phyloP scores from a whole-genome alignment of 1,284 basidiomycete genomes.

The Athelia psychrophila region DNA sequence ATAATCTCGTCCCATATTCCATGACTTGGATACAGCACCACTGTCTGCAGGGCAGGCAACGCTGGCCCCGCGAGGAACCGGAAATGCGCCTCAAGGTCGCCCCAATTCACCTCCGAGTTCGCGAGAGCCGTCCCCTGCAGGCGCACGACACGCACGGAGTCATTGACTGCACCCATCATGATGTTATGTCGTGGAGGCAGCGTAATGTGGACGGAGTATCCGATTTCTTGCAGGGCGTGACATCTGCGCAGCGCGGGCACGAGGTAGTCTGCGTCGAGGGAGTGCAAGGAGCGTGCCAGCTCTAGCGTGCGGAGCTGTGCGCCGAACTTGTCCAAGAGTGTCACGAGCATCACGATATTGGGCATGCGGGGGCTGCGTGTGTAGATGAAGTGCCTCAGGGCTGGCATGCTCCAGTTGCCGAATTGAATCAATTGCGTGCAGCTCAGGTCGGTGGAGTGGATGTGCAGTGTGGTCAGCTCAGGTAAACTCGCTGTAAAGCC shows the following conservation, averaged over 20 bases:
- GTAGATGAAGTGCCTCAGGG: slow-evolving; percentile 44
- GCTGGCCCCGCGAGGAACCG: slow-evolving; percentile 14
- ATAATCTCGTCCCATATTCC: not conserved
- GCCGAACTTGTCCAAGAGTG: slow-evolving; percentile 50
- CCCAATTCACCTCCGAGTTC: slow-evolving; percentile 35
- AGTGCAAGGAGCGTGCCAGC: slow-evolving; percentile 45
- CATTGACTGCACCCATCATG: slow-evolving; percentile 44
- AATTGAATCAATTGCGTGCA: slow-evolving; percentile 50
- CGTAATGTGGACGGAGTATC: slow-evolving; percentile 41
- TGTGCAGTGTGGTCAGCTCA: slow-evolving; percentile 46
- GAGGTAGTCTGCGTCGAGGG: slow-evolving; percentile 37
- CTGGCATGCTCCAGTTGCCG: slow-evolving; percentile 50
- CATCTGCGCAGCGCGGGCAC: slow-evolving; percentile 44
- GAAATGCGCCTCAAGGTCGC: slow-evolving; percentile 45
- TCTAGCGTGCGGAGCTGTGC: slow-evolving; percentile 51
- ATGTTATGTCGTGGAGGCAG: slow-evolving; percentile 31
- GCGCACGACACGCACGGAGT: slow-evolving; percentile 30
- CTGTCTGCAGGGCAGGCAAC: slow-evolving; percentile 1
- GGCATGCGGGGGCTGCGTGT: slow-evolving; percentile 30
- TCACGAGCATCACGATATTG: slow-evolving; percentile 32
- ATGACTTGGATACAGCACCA: slow-evolving; percentile 8
- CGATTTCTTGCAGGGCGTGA: slow-evolving; percentile 45
- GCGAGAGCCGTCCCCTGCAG: slow-evolving; percentile 47
- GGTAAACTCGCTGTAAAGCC: slow-evolving; percentile 32
- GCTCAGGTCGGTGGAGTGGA: slow-evolving; percentile 46